Evolutionary conservation across 345 rosid species (phyloP), one percentile per base, ranked within the genome.

Genomic region (Eucalyptus paniculata): DNA sequence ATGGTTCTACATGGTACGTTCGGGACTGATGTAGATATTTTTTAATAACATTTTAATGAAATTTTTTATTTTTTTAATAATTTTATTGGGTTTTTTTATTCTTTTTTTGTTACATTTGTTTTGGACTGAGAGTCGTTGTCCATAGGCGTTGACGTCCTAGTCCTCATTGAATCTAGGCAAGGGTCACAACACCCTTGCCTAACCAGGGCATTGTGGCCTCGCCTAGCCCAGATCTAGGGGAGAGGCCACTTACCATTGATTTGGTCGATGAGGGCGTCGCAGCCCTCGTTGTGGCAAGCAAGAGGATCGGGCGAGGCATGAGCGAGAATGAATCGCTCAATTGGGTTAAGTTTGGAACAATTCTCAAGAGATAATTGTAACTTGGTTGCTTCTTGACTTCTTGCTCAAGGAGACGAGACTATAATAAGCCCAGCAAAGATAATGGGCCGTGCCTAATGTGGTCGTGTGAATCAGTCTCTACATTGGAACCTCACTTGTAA

Each of bases 1-100:
- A 53, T 0, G 1, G 2, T 53, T 53, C 2, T 53, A 53, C 5
- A 0, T 53, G 58, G 1, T 53, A 53, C 0, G 10, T 53, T 51
- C 8, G 1, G 2, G 53, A 50, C 1, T 0, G 0, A 50, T 50
- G 8, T 16, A 51, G 21, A 3, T 51, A 51, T 51, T 51, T 51
- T 51, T 53, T 53, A 53, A 53, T 53, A 53, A 53, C 1, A 53
- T 53, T 53, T 21, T 21, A 21, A 53, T 21, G 58, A 53, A 53
- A 3, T 0, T 53, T 53, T 19, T 53, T 19, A 6, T 3, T 19
- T 53, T 18, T 53, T 53, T 19, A 1, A 19, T 53, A 21, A 53
- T 8, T 53, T 53, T 53, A 53, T 53, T 53, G 11, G 58, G 26
- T 53, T 0, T 53, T 53, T 53, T 53, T 53, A 21, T 53, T 45